Conservation (phyloP, 106 monocot genomes). For the Dactylorhiza incarnata region DNA sequence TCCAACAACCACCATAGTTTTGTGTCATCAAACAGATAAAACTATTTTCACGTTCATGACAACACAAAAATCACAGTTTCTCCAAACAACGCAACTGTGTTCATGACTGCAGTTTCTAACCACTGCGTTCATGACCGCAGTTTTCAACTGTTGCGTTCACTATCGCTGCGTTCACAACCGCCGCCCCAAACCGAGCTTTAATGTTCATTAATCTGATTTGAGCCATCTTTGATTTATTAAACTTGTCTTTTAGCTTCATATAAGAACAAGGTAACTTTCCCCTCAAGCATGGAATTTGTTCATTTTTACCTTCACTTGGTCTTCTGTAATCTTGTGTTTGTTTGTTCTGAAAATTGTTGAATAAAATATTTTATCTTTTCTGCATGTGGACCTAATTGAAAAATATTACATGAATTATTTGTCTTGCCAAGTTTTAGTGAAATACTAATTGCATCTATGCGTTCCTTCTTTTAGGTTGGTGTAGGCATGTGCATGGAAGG, state of each 20-base stretch:
- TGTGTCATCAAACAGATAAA: too few species aligned
- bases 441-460: neutral
- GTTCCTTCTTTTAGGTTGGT: conserved; percentile 56
- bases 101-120: too few species aligned
- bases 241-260: neutral
- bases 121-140: too few species aligned
- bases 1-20: too few species aligned
- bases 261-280: neutral
- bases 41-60: too few species aligned
- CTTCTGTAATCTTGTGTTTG: neutral
- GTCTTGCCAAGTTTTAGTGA: neutral
- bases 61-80: too few species aligned
- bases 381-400: neutral
- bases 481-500: conserved; percentile 99
- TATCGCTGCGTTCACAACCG: too few species aligned
- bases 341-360: neutral
- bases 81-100: too few species aligned
- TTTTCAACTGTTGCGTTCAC: too few species aligned
- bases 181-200: too few species aligned
- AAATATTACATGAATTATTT: neutral
- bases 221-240: neutral
- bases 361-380: neutral
- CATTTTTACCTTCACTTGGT: neutral
- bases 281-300: neutral
- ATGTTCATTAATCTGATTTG: neutral